Conservation (phyloP, 352 stramenopile species). For the Phytopythium litorale region DNA sequence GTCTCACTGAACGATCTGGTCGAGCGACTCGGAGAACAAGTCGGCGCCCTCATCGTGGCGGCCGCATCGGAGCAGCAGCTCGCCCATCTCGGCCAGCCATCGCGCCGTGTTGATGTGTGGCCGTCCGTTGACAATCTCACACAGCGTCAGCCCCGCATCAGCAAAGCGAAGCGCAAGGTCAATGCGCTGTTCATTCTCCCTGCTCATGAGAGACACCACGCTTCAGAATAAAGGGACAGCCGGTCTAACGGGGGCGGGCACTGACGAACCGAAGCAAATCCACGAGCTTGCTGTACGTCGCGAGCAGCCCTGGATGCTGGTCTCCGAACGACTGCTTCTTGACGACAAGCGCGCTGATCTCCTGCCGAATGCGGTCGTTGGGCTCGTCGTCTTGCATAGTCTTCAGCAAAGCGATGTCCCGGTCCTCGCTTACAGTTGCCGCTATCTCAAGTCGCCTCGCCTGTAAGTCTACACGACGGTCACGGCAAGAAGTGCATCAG, state of each 20-base stretch:
- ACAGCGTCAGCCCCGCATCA: constrained; percentile 38
- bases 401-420: constrained; percentile 5
- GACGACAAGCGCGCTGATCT: constrained; percentile 51
- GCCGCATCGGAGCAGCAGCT: constrained; percentile 28
- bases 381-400: constrained; percentile 23
- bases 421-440: not conserved
- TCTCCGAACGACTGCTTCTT: constrained; percentile 41
- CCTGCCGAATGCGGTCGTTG: constrained; percentile 26
- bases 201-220: not conserved
- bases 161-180: constrained; percentile 25
- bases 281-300: constrained; percentile 31
- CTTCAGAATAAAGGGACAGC: not conserved
- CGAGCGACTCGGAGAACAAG: constrained; percentile 28
- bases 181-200: constrained; percentile 19
- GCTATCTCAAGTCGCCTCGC: not conserved
- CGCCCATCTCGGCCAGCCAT: constrained; percentile 42
- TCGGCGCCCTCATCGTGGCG: constrained; percentile 30
- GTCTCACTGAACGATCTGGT: constrained; percentile 16
- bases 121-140: constrained; percentile 29
- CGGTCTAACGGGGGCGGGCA: not conserved
- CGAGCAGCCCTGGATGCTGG: constrained; percentile 25
- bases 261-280: constrained; percentile 36
- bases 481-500: not conserved
- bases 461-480: not conserved
- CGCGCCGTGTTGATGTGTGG: constrained; percentile 29